phyloP scores from a whole-genome alignment of 306 rosid species.

The Citrullus colocynthis region DNA sequence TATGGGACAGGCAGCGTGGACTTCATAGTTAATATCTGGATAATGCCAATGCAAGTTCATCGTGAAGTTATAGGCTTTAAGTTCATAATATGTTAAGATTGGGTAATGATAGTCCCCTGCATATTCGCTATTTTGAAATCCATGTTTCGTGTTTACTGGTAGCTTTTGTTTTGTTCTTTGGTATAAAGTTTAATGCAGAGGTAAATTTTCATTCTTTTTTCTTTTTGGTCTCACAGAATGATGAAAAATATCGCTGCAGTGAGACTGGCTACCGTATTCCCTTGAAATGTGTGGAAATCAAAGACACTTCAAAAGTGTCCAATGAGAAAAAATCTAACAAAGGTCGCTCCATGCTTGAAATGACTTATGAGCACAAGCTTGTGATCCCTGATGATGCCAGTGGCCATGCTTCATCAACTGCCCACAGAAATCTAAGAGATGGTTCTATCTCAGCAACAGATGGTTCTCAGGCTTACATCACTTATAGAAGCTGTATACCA shows the following conservation, averaged over 20 bases:
- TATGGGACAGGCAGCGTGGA: not conserved
- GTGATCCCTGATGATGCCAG: conserved; percentile 14
- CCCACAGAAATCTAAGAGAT: conserved; percentile 36
- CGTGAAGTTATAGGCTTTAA: not conserved
- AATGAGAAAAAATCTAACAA: conserved; percentile 17
- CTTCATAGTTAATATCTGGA: not conserved
- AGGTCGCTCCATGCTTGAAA: conserved; percentile 35
- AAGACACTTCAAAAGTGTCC: conserved; percentile 22
- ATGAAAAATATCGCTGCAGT: conserved; percentile 68
- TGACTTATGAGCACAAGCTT: conserved; percentile 14
- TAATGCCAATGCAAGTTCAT: not conserved
- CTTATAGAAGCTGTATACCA: conserved; percentile 77
- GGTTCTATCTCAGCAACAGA: conserved; percentile 27
- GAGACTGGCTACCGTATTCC: conserved; percentile 95
- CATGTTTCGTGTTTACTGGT: not conserved
- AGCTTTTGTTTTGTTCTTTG: not conserved
- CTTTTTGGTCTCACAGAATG: conserved; percentile 30
- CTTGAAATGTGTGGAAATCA: conserved; percentile 61
- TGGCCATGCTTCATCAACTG: conserved; percentile 15
- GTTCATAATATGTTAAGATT: not conserved
- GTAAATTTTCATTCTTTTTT: not conserved
- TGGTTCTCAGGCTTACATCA: conserved; percentile 42
- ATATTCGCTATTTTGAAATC: not conserved
- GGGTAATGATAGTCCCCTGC: not conserved
- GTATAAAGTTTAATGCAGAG: not conserved